A percentile compares a stretch with the other conserved stretches of the same genome.
These are phyloP conservation scores for Globisporangium lucens DNA, from an alignment of 352 stramenopile genomes.

Conservation along the genomic window DNA sequence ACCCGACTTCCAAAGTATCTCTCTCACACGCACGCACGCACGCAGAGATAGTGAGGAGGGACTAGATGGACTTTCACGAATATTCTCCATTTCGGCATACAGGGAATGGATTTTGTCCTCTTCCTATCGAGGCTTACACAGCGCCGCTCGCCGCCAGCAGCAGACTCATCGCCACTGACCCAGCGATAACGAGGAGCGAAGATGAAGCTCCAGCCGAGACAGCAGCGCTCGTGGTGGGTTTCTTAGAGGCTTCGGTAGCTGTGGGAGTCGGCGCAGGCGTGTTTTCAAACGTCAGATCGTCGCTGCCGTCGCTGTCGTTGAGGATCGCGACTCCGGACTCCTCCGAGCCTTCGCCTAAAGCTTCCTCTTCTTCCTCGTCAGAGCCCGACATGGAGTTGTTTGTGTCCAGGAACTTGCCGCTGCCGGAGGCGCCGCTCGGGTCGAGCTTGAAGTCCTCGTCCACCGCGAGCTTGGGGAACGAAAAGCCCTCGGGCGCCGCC, in stretches of 20 bases:
- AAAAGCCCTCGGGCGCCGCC: slow-evolving; percentile 32
- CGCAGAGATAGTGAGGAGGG: background rate
- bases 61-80: background rate
- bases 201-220: background rate
- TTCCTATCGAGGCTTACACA: background rate
- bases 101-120: background rate
- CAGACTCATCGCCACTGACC: background rate
- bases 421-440: slow-evolving; percentile 1
- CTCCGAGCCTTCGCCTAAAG: background rate
- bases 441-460: slow-evolving; percentile 16
- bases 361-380: background rate
- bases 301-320: background rate
- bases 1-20: background rate
- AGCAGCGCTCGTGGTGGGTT: background rate
- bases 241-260: slow-evolving; percentile 5
- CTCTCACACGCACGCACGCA: background rate
- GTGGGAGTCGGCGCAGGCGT: background rate
- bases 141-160: background rate
- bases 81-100: background rate
- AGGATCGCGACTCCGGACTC: background rate
- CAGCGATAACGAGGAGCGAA: background rate
- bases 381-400: slow-evolving; percentile 13
- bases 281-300: slow-evolving; percentile 2
- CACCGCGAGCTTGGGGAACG: slow-evolving; percentile 49
- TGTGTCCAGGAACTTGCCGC: slow-evolving; percentile 11